phyloP scores from a whole-genome alignment of 2,329 filamentous ascomycete species.

The Monilinia vaccinii-corymbosi region DNA sequence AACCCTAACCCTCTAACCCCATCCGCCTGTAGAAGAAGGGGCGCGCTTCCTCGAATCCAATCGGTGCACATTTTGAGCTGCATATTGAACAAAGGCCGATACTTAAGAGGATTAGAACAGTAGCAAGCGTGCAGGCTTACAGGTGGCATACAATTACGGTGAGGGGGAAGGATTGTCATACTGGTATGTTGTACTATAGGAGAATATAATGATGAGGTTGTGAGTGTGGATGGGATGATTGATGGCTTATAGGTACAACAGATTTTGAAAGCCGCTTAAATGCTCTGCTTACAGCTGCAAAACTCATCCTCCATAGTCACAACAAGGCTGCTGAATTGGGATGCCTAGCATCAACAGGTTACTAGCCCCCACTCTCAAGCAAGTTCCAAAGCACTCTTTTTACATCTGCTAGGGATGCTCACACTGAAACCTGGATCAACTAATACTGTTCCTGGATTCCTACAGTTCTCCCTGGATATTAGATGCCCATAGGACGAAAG shows the following conservation, averaged over 20 bases:
- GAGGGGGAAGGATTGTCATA: slow-evolving; percentile 60
- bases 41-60: slow-evolving; percentile 60
- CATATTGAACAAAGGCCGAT: slow-evolving; percentile 81
- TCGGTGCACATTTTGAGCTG: slow-evolving; percentile 73
- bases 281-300: slow-evolving; percentile 56
- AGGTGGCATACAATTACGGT: slow-evolving; percentile 64
- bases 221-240: neutral
- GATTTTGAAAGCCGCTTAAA: slow-evolving; percentile 57
- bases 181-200: slow-evolving; percentile 32
- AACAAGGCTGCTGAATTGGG: slow-evolving; percentile 49
- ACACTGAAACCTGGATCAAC: slow-evolving; percentile 57
- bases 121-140: slow-evolving; percentile 66
- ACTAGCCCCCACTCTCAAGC: too few species aligned
- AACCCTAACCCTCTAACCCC: neutral
- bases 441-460: slow-evolving; percentile 63
- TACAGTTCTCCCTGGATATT: slow-evolving; percentile 61
- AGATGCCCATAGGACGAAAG: slow-evolving; percentile 47
- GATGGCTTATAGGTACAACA: slow-evolving; percentile 45
- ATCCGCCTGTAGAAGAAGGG: slow-evolving; percentile 55
- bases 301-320: slow-evolving; percentile 58
- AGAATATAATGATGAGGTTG: neutral
- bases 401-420: slow-evolving; percentile 45
- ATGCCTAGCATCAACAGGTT: slow-evolving; percentile 49
- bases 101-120: slow-evolving; percentile 61
- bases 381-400: neutral